Conservation (phyloP, 2,329 filamentous ascomycete species). For the Diaporthe longicolla region DNA sequence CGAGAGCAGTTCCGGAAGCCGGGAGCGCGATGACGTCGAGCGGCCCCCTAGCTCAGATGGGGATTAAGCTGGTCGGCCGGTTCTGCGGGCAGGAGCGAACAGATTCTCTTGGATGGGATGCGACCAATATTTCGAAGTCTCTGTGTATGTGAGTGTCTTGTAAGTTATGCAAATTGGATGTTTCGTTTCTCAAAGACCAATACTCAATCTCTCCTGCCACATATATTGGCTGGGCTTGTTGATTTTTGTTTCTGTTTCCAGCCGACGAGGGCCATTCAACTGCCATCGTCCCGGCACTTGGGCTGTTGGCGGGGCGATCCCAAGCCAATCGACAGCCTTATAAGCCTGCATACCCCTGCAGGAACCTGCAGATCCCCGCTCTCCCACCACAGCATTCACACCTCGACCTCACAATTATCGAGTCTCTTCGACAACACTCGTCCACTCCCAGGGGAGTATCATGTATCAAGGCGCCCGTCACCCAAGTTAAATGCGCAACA, state of each 20-base stretch:
- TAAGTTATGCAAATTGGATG: not conserved
- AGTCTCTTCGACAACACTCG: not conserved
- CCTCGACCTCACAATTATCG: not conserved
- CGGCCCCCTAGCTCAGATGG: slow-evolving; percentile 3
- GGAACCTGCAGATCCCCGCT: not conserved
- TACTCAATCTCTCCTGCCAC: not conserved
- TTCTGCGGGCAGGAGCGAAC: slow-evolving; percentile 11
- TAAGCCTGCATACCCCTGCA: slow-evolving; percentile 29
- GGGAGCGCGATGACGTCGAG: slow-evolving; percentile 27
- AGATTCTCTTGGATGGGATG: not conserved
- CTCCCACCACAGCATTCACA: slow-evolving; percentile 2
- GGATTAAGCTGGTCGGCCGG: slow-evolving; percentile 16
- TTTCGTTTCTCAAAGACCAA: not conserved
- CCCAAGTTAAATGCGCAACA: not conserved
- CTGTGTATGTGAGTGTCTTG: not conserved
- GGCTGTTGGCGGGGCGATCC: slow-evolving; percentile 33
- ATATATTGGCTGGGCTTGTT: slow-evolving; percentile 22
- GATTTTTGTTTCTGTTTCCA: slow-evolving; percentile 32
- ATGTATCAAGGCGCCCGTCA: not conserved
- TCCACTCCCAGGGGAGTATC: not conserved
- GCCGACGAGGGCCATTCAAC: slow-evolving; percentile 4
- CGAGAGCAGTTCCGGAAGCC: not conserved
- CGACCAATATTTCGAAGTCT: not conserved
- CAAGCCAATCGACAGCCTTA: slow-evolving; percentile 34
- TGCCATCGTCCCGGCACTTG: slow-evolving; percentile 30